These are phyloP conservation scores for Hemileia vastatrix DNA, from an alignment of 1,284 basidiomycete species.

Conservation along the genomic window DNA sequence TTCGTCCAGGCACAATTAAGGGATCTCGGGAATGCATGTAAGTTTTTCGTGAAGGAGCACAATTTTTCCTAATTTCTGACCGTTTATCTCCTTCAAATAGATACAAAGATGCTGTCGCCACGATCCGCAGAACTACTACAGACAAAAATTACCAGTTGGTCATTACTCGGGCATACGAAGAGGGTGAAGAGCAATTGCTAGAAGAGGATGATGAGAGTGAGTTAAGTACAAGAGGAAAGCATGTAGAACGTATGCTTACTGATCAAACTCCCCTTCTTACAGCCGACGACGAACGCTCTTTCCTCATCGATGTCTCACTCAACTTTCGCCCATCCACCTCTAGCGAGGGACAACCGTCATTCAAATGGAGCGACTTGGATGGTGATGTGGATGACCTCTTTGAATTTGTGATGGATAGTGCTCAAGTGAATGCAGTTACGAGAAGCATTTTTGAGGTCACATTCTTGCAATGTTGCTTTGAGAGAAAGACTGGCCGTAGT, in stretches of 20 bases:
- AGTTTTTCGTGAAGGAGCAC: constrained; percentile 42
- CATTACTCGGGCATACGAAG: constrained; percentile 85
- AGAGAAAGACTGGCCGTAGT: neutral
- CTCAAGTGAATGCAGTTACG: constrained; percentile 26
- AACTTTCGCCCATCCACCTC: constrained; percentile 62
- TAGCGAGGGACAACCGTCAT: constrained; percentile 66
- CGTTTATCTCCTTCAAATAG: constrained; percentile 48
- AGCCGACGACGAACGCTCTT: constrained; percentile 81
- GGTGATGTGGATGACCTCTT: constrained; percentile 55
- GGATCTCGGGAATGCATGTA: constrained; percentile 95
- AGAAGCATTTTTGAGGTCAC: constrained; percentile 23
- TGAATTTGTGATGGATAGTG: constrained; percentile 64
- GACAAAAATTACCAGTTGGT: constrained; percentile 94
- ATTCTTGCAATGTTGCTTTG: constrained; percentile 9
- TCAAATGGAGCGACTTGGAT: constrained; percentile 75
- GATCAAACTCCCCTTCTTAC: neutral
- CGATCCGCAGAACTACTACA: constrained; percentile 69
- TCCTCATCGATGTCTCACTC: constrained; percentile 79
- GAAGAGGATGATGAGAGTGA: constrained; percentile 69
- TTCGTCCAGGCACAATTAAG: constrained; percentile 79
- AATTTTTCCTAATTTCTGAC: neutral
- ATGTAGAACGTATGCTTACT: neutral
- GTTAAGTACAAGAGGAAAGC: neutral
- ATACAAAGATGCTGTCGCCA: constrained; percentile 90
- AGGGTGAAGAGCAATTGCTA: constrained; percentile 83